Percentiles rank a stretch among this genome's conserved stretches.
Evolutionary conservation across 768 basidiomycete species (phyloP).

Genomic region (Coprinellus micaceus): DNA sequence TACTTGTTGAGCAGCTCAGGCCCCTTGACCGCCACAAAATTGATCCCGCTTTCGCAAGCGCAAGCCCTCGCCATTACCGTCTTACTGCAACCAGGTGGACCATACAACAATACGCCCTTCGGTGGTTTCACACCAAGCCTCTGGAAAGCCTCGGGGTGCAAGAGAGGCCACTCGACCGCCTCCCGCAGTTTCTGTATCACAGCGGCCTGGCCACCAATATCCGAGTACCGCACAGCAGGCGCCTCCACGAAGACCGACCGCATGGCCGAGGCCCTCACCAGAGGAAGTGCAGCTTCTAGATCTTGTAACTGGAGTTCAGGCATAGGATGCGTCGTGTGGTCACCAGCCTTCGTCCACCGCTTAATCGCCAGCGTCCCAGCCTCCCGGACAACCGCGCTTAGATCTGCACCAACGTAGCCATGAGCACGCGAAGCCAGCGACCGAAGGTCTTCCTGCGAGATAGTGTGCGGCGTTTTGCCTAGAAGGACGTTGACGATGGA

Average conservation of each 20-base stretch:
- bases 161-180: slow-evolving; percentile 92
- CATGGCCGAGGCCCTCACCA: slow-evolving; percentile 89
- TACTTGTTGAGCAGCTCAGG: slow-evolving; percentile 96
- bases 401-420: slow-evolving; percentile 96
- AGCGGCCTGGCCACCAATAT: slow-evolving; percentile 82
- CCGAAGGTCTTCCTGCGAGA: slow-evolving; percentile 58
- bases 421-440: slow-evolving; percentile 76
- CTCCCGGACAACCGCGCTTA: slow-evolving; percentile 88
- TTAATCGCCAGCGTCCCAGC: slow-evolving; percentile 92
- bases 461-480: slow-evolving; percentile 70
- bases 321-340: slow-evolving; percentile 13
- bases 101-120: slow-evolving; percentile 87
- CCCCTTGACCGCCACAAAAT: slow-evolving; percentile 96
- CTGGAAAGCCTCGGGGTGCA: slow-evolving; percentile 81
- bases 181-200: slow-evolving; percentile 87
- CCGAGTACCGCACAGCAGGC: slow-evolving; percentile 75
- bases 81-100: slow-evolving; percentile 97
- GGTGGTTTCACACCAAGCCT: slow-evolving; percentile 86
- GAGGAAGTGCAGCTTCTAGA: slow-evolving; percentile 65
- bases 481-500: slow-evolving; percentile 87
- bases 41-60: slow-evolving; percentile 90
- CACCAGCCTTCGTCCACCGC: slow-evolving; percentile 50
- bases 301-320: slow-evolving; percentile 53
- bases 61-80: slow-evolving; percentile 89
- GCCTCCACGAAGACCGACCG: slow-evolving; percentile 89